Percentiles rank a stretch among this genome's conserved stretches.
These are phyloP conservation scores for Xylaria sp. DNA, from an alignment of 495 filamentous ascomycete species.

Conservation along the genomic window DNA sequence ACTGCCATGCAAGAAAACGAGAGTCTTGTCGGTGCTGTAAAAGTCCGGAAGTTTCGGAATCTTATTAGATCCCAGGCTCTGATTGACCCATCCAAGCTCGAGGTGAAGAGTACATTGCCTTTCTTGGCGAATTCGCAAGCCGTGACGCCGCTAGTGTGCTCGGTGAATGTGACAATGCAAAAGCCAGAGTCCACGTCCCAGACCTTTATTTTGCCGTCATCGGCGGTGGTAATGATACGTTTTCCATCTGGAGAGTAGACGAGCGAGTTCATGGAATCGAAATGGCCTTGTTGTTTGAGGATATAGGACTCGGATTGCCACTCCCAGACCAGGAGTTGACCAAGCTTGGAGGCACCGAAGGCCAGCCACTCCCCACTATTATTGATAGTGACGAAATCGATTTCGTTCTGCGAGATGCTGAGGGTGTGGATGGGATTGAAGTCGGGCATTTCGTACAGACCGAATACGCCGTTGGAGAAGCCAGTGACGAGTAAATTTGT, in stretches of 20 bases:
- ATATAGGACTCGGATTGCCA: conserved; percentile 99
- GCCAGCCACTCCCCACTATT: conserved; percentile 95
- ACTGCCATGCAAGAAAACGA: conserved; percentile 94
- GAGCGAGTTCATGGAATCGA: conserved; percentile 93
- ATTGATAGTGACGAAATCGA: conserved; percentile 92
- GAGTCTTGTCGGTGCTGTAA: conserved; percentile 88
- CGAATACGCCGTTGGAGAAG: conserved; percentile 93
- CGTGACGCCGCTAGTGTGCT: conserved; percentile 95
- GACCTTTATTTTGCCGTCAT: conserved; percentile 97
- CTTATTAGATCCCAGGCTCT: conserved; percentile 96
- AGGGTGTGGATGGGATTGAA: conserved; percentile 91
- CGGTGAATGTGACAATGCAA: conserved; percentile 96
- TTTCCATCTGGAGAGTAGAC: conserved; percentile 94
- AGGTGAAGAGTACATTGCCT: conserved; percentile 93
- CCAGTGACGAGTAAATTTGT: conserved; percentile 89
- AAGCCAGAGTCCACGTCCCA: conserved; percentile 97
- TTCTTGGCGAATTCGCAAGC: conserved; percentile 93
- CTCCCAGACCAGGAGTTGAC: conserved; percentile 96
- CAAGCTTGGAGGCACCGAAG: conserved; percentile 94
- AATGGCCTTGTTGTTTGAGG: conserved; percentile 95
- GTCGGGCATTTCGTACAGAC: conserved; percentile 93
- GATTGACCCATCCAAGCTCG: conserved; percentile 90
- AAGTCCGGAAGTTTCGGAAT: conserved; percentile 96
- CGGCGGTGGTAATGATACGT: conserved; percentile 87
- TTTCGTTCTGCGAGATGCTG: conserved; percentile 94